Conservation (phyloP, 2,329 filamentous ascomycete species). For the Exophiala viscosa region DNA sequence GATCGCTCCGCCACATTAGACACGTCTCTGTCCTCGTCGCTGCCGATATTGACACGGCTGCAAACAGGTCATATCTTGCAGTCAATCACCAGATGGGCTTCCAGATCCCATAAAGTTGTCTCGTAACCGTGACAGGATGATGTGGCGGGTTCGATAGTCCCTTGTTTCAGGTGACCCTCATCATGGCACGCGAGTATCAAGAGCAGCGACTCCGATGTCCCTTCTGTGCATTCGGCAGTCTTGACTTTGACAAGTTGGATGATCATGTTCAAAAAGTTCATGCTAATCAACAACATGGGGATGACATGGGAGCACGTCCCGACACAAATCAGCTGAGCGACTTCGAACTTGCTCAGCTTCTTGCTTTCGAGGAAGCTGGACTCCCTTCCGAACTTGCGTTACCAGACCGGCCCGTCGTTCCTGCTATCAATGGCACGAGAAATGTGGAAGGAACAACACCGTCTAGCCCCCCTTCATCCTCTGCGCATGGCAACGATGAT, state of each 20-base stretch:
- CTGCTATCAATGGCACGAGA: conserved; percentile 7
- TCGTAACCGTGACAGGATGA: too few species aligned
- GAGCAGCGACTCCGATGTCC: conserved; percentile 18
- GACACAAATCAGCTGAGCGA: conserved; percentile 8
- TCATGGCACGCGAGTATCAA: conserved; percentile 9
- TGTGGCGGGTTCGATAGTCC: too few species aligned
- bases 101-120: too few species aligned
- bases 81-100: too few species aligned
- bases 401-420: conserved; percentile 14
- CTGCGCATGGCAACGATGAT: not conserved
- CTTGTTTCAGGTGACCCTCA: not conserved
- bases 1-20: not conserved
- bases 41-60: too few species aligned
- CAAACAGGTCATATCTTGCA: too few species aligned
- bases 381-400: conserved; percentile 23
- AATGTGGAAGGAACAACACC: conserved; percentile 8
- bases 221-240: conserved; percentile 13
- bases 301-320: not conserved
- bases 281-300: conserved; percentile 2
- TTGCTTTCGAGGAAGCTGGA: conserved; percentile 26
- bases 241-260: conserved; percentile 18
- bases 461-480: not conserved
- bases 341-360: conserved; percentile 23
- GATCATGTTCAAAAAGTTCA: conserved; percentile 15
- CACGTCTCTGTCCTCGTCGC: not conserved